A percentile compares a stretch with the other conserved stretches of the same genome.
phyloP scores from a whole-genome alignment of 164 flowering plant genomes.

The Sextonia rubra region DNA sequence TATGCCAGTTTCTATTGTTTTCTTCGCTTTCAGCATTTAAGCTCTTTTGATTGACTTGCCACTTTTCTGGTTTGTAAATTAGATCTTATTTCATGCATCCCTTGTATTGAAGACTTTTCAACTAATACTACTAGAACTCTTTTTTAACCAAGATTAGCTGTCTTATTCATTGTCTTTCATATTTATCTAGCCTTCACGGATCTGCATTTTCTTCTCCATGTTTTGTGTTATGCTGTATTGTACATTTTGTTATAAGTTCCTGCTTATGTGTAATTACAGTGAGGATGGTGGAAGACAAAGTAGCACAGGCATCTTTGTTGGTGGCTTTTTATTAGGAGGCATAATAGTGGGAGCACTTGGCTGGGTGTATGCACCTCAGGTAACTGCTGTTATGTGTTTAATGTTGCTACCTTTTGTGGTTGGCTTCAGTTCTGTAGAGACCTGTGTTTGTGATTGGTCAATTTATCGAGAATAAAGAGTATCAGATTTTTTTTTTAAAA shows the following conservation, averaged over 20 bases:
- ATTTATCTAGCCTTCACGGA: not conserved
- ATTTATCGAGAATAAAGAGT: not conserved
- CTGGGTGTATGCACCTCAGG: constrained; percentile 93
- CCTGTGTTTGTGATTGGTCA: not conserved
- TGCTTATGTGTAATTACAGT: constrained; percentile 23
- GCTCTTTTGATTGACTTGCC: not conserved
- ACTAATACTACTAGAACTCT: not conserved
- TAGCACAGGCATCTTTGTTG: constrained; percentile 56
- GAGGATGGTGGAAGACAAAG: constrained; percentile 51
- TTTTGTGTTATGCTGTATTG: not conserved
- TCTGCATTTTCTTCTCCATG: not conserved
- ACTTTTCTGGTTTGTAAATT: no score
- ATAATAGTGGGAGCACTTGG: constrained; percentile 84
- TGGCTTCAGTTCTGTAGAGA: not conserved
- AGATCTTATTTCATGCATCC: not conserved
- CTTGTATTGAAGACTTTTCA: not conserved
- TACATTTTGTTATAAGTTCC: not conserved
- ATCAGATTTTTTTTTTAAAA: no score
- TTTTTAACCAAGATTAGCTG: not conserved
- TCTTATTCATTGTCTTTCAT: not conserved
- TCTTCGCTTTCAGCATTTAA: not conserved
- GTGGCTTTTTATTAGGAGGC: constrained; percentile 97
- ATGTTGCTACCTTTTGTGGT: not conserved
- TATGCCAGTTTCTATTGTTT: not conserved
- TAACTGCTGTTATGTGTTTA: constrained; percentile 14